Conservation (phyloP, 495 filamentous ascomycete species). For the Durotheca rogersii region DNA sequence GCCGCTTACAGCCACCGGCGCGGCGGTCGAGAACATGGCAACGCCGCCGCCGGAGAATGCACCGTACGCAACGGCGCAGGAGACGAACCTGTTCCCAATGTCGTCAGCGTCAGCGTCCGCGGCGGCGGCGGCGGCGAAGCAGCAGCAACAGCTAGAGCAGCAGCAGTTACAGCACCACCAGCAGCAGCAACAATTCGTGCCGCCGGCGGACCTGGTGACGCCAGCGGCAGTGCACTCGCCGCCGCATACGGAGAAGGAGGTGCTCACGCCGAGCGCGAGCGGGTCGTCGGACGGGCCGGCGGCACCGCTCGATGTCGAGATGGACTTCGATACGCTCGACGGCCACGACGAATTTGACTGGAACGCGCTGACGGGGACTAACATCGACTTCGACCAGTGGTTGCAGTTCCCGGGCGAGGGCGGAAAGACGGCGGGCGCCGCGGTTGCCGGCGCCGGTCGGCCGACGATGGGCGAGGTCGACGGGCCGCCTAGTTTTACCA, state of each 20-base stretch:
- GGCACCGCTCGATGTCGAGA: slow-evolving; percentile 25
- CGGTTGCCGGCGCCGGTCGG: slow-evolving; percentile 6
- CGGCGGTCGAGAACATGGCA: slow-evolving; percentile 29
- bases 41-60: slow-evolving; percentile 49
- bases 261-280: slow-evolving; percentile 37
- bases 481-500: slow-evolving; percentile 23
- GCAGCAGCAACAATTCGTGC: slow-evolving; percentile 16
- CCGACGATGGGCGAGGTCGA: slow-evolving; percentile 29
- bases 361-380: slow-evolving; percentile 37
- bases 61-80: slow-evolving; percentile 35
- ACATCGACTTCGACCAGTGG: slow-evolving; percentile 49
- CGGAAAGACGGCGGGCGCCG: slow-evolving; percentile 15
- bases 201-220: slow-evolving; percentile 15
- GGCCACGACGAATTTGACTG: slow-evolving; percentile 41
- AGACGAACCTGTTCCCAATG: slow-evolving; percentile 28
- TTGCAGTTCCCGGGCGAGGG: slow-evolving; percentile 46
- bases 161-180: background rate
- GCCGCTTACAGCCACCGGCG: slow-evolving; percentile 18
- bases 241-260: slow-evolving; percentile 36
- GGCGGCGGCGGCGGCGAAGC: slow-evolving; percentile 17
- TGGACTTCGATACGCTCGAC: slow-evolving; percentile 30
- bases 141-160: background rate
- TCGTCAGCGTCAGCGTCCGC: no score
- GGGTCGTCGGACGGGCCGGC: slow-evolving; percentile 28
- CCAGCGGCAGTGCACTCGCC: slow-evolving; percentile 32